phyloP scores from a whole-genome alignment of 495 filamentous ascomycete species.

The Entonaema liquescens region DNA sequence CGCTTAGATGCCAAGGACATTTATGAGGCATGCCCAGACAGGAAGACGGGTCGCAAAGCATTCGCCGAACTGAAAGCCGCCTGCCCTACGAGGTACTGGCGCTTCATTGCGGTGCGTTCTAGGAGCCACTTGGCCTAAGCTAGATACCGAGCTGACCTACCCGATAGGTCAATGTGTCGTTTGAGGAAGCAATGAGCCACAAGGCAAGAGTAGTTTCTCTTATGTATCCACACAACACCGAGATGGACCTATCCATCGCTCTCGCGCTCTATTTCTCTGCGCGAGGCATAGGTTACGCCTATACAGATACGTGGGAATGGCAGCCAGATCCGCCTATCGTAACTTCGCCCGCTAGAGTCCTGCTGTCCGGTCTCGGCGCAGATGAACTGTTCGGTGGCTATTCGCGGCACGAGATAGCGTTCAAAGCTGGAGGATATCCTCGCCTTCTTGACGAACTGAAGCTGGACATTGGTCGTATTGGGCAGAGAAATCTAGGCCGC shows the following conservation, averaged over 20 bases:
- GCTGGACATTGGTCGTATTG: conserved; percentile 85
- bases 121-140: not conserved
- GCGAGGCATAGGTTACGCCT: conserved; percentile 71
- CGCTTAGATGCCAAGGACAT: conserved; percentile 43
- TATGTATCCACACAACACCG: conserved; percentile 92
- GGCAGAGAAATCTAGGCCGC: conserved; percentile 90
- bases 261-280: conserved; percentile 93
- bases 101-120: conserved; percentile 72
- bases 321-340: conserved; percentile 57
- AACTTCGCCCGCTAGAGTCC: conserved; percentile 75
- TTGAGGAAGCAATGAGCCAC: conserved; percentile 74
- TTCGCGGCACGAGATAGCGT: conserved; percentile 81
- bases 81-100: conserved; percentile 79
- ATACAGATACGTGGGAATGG: conserved; percentile 31
- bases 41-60: conserved; percentile 81
- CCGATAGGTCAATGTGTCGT: conserved; percentile 79
- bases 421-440: conserved; percentile 67
- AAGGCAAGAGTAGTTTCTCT: conserved; percentile 73
- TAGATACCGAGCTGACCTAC: conserved; percentile 17
- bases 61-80: conserved; percentile 73
- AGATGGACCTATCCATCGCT: conserved; percentile 99
- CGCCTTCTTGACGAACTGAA: conserved; percentile 85
- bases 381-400: conserved; percentile 98
- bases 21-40: conserved; percentile 89
- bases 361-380: conserved; percentile 92